Evolutionary conservation across 2,329 filamentous ascomycete genomes (phyloP).

Genomic region (Fusarium secorum): DNA sequence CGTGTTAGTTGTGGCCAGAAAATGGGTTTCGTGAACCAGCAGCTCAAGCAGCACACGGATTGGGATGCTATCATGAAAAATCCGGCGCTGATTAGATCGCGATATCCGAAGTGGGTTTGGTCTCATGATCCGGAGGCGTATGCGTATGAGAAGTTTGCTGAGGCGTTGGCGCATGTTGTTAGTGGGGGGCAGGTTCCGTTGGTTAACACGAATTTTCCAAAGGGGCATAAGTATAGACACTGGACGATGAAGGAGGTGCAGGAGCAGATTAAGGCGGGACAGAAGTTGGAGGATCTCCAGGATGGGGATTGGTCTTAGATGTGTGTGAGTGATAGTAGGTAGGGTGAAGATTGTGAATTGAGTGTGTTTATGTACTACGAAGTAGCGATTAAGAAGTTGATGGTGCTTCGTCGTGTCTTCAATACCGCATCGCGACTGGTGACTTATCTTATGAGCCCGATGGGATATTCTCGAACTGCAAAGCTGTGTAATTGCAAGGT

Average conservation of each 20-base stretch:
- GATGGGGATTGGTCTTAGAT: slow-evolving; percentile 24
- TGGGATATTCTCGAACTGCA: rapidly evolving
- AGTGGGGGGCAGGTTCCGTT: slow-evolving; percentile 22
- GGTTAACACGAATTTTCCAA: slow-evolving; percentile 21
- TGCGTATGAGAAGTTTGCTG: slow-evolving; percentile 29
- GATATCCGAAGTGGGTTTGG: slow-evolving; percentile 27
- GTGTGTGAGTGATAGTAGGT: background rate
- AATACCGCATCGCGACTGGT: rapidly evolving
- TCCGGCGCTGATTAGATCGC: slow-evolving; percentile 13
- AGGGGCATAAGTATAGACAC: slow-evolving; percentile 24
- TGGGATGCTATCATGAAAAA: slow-evolving; percentile 30
- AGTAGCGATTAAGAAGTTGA: rapidly evolving
- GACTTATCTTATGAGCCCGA: rapidly evolving
- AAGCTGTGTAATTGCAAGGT: rapidly evolving
- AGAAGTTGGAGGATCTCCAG: slow-evolving; percentile 28
- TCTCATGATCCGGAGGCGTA: slow-evolving; percentile 27
- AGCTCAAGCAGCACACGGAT: slow-evolving; percentile 28
- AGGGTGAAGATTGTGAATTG: background rate
- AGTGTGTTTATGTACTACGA: rapidly evolving
- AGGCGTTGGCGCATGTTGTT: slow-evolving; percentile 18
- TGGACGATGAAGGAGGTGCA: slow-evolving; percentile 31
- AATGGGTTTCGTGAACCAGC: slow-evolving; percentile 26
- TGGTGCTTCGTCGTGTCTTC: rapidly evolving
- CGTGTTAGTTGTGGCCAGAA: slow-evolving; percentile 13
- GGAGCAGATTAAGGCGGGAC: slow-evolving; percentile 20